Base-by-base conservation (phyloP, 768 basidiomycete genomes). In the Thelephora ganbajun region DNA sequence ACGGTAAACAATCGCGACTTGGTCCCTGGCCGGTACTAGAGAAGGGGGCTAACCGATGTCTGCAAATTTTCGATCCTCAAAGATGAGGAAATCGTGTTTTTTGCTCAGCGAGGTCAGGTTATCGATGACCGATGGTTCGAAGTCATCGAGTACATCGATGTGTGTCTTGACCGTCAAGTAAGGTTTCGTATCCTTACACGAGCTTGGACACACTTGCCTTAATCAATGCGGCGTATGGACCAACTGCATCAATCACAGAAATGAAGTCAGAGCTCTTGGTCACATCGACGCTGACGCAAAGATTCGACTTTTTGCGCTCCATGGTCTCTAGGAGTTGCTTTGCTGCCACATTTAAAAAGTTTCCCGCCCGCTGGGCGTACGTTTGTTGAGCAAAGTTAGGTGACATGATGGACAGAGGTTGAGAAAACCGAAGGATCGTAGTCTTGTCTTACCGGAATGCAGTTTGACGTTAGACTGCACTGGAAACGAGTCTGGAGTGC, bases 21-120 rank as follows among this genome's bases (percentile, higher is more conserved):
- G 39, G 18, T 7, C 18, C 22, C 18, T 22, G 12, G 9, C 12
- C 2, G 39, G 11, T 14, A 18, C 16, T 9, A 30, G 9, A 30
- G 9, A 30, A 16, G 19, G n/a, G 12, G 33, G 55, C 74, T 57
- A 52, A 92, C 94, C 94, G 46, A 99, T 98, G 63, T 99, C 96
- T 3, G 96, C 94, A 57, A 99, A 99, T 64, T 99, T 99, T 54
- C 96, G 73, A 68, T 99, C 96, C 67, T 98, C 96, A 56, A 98
- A 99, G 56, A 97, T 92, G 46, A 94, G 63, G 67, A 98, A 99
- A 58, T 96, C 89, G 53, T 96, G 79, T 60, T 85, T 82, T 42
- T 64, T 58, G 58, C 83, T 80, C 6, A 98, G 76, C 33, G 70
- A 69, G 50, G 78, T 72, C 36, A 99, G 70, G 39, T 72, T 69